A percentile compares a stretch with the other conserved stretches of the same genome.
These are phyloP conservation scores for Trypanosoma rangeli DNA, from an alignment of 208 protist species.

Conservation along the genomic window DNA sequence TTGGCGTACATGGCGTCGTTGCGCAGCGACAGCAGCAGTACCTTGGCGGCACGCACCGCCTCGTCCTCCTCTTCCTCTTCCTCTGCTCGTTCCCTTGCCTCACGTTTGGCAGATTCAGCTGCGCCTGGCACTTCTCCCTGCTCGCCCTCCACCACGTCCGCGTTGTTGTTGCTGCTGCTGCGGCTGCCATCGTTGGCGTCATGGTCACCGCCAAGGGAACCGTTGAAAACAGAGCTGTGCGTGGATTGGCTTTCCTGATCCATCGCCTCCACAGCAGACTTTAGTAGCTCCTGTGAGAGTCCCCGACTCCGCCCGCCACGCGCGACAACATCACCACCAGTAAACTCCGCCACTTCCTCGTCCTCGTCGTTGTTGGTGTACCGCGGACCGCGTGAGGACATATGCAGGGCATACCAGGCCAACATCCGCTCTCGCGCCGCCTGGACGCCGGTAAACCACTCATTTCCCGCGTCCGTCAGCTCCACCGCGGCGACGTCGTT, in stretches of 20 bases:
- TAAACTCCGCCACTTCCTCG: constrained; percentile 9
- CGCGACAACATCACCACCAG: constrained; percentile 5
- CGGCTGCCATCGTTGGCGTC: background rate
- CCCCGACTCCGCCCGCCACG: background rate
- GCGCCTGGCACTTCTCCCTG: background rate
- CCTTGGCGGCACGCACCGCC: background rate
- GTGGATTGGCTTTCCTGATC: constrained; percentile 54
- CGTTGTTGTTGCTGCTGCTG: background rate
- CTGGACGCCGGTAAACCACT: constrained; percentile 35
- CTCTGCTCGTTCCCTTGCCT: constrained; percentile 6
- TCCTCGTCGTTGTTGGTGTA: constrained; percentile 2
- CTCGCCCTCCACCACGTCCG: background rate
- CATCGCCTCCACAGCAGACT: constrained; percentile 26
- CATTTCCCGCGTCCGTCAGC: constrained; percentile 37
- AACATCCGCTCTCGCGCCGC: constrained; percentile 28
- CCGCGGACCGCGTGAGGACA: background rate
- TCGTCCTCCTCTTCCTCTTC: constrained; percentile 17
- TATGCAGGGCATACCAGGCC: constrained; percentile 6
- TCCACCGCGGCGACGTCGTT: constrained; percentile 30
- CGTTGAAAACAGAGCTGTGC: constrained; percentile 38
- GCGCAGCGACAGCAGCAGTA: constrained; percentile 14
- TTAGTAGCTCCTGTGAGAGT: constrained; percentile 1
- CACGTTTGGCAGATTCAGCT: background rate
- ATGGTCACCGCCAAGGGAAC: background rate
- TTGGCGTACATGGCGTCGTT: constrained; percentile 17